These are phyloP conservation scores for Suillus subaureus DNA, from an alignment of 768 basidiomycete species.

Conservation along the genomic window DNA sequence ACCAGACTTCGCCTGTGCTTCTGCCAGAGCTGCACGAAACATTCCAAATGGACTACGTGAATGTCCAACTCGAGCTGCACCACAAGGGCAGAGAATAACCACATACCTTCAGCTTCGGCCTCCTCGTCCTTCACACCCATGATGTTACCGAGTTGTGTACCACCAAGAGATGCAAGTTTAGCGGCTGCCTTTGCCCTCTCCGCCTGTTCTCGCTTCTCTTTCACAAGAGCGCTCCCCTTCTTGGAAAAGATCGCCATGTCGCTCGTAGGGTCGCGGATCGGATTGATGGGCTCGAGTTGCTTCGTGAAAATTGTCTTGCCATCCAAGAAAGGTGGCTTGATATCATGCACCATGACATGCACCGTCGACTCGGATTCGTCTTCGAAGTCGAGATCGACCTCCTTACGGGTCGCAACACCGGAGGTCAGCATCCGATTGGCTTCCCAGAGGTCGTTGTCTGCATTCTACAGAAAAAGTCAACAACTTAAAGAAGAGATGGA, in stretches of 20 bases:
- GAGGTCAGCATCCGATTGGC: conserved; percentile 97
- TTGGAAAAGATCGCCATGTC: conserved; percentile 97
- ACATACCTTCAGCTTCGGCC: conserved; percentile 87
- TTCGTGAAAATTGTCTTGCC: conserved; percentile 95
- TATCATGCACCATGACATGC: conserved; percentile 95
- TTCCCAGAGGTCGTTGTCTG: conserved; percentile 99
- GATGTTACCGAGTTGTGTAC: conserved; percentile 94
- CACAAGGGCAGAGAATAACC: conserved; percentile 18
- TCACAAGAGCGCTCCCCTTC: conserved; percentile 93
- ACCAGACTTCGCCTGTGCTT: conserved; percentile 49
- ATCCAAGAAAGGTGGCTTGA: conserved; percentile 97
- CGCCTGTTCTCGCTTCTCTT: conserved; percentile 95
- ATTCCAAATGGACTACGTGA: conserved; percentile 64
- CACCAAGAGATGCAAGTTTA: conserved; percentile 89
- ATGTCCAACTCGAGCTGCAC: conserved; percentile 65
- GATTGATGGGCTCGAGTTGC: conserved; percentile 96
- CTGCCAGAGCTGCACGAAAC: conserved; percentile 49
- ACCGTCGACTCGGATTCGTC: conserved; percentile 96
- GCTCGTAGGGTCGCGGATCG: conserved; percentile 88
- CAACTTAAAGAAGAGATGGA: conserved; percentile 14
- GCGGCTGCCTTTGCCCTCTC: conserved; percentile 96
- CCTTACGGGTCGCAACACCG: conserved; percentile 85
- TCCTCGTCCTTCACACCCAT: conserved; percentile 97
- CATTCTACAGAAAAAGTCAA: conserved; percentile 60
- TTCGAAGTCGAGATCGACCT: conserved; percentile 92